Percentiles rank a stretch among this genome's conserved stretches.
phyloP scores from a whole-genome alignment of 2,329 filamentous ascomycete genomes.

The Hymenoscyphus repandus region DNA sequence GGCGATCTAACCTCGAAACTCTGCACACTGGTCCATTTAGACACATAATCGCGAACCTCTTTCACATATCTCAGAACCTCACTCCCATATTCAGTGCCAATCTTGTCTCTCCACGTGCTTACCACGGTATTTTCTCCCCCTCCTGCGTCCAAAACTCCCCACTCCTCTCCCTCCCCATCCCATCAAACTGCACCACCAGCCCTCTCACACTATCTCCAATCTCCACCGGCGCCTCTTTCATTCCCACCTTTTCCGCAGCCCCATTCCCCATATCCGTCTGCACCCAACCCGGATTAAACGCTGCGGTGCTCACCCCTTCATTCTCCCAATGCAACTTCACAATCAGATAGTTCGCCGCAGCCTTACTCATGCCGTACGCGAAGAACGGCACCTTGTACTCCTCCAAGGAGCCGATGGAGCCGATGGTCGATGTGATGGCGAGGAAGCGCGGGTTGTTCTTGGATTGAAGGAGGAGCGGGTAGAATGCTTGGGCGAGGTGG shows the following conservation, averaged over 20 bases:
- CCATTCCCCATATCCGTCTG: slow-evolving; percentile 26
- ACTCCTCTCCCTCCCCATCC: too few relatives aligned
- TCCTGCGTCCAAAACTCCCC: too few relatives aligned
- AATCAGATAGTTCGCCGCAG: slow-evolving; percentile 30
- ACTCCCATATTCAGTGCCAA: too few relatives aligned
- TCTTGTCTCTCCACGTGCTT: too few relatives aligned
- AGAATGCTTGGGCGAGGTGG: slow-evolving; percentile 39
- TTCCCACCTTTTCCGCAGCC: slow-evolving; percentile 13
- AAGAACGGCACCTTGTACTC: slow-evolving; percentile 16
- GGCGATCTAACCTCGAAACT: too few relatives aligned
- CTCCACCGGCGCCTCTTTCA: slow-evolving; percentile 16
- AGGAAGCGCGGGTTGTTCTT: slow-evolving; percentile 31
- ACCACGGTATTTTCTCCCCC: too few relatives aligned
- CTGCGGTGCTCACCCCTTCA: slow-evolving; percentile 15
- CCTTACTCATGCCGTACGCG: slow-evolving; percentile 40
- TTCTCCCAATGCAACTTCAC: slow-evolving; percentile 33
- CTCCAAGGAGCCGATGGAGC: slow-evolving; percentile 12
- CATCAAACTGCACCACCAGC: too few relatives aligned
- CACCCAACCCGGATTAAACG: slow-evolving; percentile 32
- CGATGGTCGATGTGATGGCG: slow-evolving; percentile 32
- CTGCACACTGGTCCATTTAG: too few relatives aligned
- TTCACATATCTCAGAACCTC: too few relatives aligned
- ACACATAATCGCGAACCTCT: too few relatives aligned
- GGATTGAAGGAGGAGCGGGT: slow-evolving; percentile 34
- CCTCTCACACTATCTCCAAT: slow-evolving; percentile 16